Base-by-base conservation (phyloP, 2,329 filamentous ascomycete genomes). In the Leptodontidium sp. region DNA sequence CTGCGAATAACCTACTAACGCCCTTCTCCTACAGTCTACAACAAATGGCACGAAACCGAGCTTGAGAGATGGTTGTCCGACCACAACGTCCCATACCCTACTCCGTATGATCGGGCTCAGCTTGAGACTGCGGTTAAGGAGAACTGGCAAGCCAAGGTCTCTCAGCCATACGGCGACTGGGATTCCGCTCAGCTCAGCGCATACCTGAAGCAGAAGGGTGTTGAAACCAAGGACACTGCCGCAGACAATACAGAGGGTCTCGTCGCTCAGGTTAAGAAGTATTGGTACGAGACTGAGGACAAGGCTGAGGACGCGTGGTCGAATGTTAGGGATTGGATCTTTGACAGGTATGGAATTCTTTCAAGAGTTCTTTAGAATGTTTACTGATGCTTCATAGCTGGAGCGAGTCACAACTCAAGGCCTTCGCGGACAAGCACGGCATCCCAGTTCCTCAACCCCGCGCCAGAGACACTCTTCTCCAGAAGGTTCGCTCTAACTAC, bases 21-120 rank as follows among this genome's bases (percentile, higher is more conserved):
- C 72, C 79, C 68, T 80, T 69, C 71, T 71, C 69, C 68, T 74
- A 61, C 78, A 97, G 95, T 91, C 17, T 98, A 98, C 86, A 98
- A 98, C 84, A 98, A 96, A 81, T 99, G 96, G 96, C 95, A 98
- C 77, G 91, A 98, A 85, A 97, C 93, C 26, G 96, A 99, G 86
- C 89, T 99, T 38, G 95, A 99, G 84, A 89, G 94, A 77, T 99
- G 96, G 96, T 89, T 99, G 61, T 92, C 92, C 38, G 96, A 99
- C 79, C 88, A 98, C 82, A 89, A 94, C 79, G 86, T 99, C 68
- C 93, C 95, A 11, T 94, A 98, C 80, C 94, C 96, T n/a, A 90
- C 89, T 12, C 89, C 94, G 12, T 90, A 95, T 61, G 94, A 98
- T 81, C 93, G 96, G 78, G 97, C 96, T 82, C 93, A 97, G 74